Conservation (phyloP, 1,284 basidiomycete species). For the Waitea zeae region DNA sequence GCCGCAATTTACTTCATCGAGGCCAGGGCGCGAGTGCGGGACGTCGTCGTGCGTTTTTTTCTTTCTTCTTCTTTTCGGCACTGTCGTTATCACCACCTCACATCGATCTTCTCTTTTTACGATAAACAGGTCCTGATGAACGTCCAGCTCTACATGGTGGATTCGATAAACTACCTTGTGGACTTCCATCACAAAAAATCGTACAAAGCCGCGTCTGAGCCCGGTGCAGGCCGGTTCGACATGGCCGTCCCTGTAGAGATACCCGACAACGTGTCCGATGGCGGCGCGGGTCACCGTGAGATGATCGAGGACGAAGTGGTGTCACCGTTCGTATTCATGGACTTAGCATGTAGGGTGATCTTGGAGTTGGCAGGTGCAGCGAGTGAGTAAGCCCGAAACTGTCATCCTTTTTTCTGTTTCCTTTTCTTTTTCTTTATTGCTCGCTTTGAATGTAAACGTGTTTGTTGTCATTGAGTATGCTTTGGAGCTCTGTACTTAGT, state of each 20-base stretch:
- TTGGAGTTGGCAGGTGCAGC: constrained; percentile 63
- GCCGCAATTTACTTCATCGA: constrained; percentile 85
- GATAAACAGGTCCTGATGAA: constrained; percentile 76
- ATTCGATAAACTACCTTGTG: constrained; percentile 91
- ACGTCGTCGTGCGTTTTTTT: constrained; percentile 74
- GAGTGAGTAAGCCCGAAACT: too few relatives aligned
- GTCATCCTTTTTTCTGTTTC: constrained; percentile 8
- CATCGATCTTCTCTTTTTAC: constrained; percentile 4
- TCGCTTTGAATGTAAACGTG: too few relatives aligned
- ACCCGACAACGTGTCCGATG: constrained; percentile 29
- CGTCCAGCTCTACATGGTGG: constrained; percentile 90
- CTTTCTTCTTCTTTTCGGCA: constrained; percentile 4
- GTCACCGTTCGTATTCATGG: constrained; percentile 93
- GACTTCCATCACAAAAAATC: constrained; percentile 97
- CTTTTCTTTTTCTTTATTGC: neutral
- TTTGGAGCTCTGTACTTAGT: too few relatives aligned
- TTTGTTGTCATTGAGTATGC: too few relatives aligned
- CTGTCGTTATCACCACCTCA: too few relatives aligned
- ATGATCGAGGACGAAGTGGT: constrained; percentile 60
- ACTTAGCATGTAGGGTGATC: constrained; percentile 78
- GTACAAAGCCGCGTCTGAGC: constrained; percentile 48
- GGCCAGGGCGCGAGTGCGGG: constrained; percentile 77
- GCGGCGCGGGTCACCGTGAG: constrained; percentile 11
- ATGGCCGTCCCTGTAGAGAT: constrained; percentile 35
- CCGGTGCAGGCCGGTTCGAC: constrained; percentile 50